Conservation (phyloP, 345 rosid species). For the Ceriops zippeliana region DNA sequence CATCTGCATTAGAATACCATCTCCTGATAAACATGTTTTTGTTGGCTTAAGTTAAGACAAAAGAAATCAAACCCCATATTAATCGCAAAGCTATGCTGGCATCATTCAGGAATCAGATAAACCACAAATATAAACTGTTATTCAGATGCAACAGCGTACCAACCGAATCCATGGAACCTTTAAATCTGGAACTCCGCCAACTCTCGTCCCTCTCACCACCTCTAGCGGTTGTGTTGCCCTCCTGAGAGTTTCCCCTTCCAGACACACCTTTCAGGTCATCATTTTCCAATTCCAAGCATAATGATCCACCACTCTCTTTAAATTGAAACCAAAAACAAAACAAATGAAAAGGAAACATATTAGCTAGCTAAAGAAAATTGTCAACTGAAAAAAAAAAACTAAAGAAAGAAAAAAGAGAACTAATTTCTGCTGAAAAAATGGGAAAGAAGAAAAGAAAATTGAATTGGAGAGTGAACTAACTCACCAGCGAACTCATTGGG, state of each 20-base stretch:
- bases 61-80: slow-evolving; percentile 7
- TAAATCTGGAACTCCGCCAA: slow-evolving; percentile 23
- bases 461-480: slow-evolving; percentile 8
- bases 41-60: slow-evolving; percentile 12
- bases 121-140: background rate
- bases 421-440: background rate
- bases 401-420: background rate
- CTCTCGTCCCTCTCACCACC: slow-evolving; percentile 27
- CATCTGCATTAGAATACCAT: slow-evolving; percentile 25
- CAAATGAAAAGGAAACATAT: background rate
- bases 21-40: slow-evolving; percentile 33
- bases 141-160: slow-evolving; percentile 26
- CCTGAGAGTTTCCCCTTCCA: slow-evolving; percentile 28
- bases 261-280: slow-evolving; percentile 39
- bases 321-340: background rate
- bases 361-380: background rate
- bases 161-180: slow-evolving; percentile 15
- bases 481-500: slow-evolving; percentile 37
- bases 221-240: slow-evolving; percentile 24
- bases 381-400: background rate
- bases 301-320: slow-evolving; percentile 44
- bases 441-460: background rate
- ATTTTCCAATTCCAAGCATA: slow-evolving; percentile 66
- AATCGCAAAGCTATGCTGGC: background rate
- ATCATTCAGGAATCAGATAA: slow-evolving; percentile 14